Base-by-base conservation (phyloP, 331 rosid genomes). In the Pyrus hybrid region DNA sequence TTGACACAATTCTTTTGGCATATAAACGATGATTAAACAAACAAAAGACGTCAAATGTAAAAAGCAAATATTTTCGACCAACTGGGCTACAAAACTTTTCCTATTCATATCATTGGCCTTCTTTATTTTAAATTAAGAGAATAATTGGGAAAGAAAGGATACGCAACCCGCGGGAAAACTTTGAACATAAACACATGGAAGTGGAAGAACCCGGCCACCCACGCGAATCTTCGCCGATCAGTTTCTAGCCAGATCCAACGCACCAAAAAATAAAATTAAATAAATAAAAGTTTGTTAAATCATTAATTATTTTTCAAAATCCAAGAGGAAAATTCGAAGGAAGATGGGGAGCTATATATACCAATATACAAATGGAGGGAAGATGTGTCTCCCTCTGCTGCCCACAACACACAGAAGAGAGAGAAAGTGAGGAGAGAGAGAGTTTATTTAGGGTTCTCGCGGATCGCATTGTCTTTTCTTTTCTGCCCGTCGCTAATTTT, bases 361-460 rank as follows among this genome's bases (percentile, higher is more conserved):
- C 14, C 37, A 20, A 64, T 54, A 28, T n/a, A 30, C 13, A 51
- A 63, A 69, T 10, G 77, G 73, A 37, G 62, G 81, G 78, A 63
- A 58, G 32, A 29, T 35, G 70, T 30, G 64, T 12, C 64, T 54
- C 22, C 9, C 64, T 13, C 47, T 23, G 51, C 65, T n/a, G 65
- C 16, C 65, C 65, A n/a, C 75, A 71, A 28, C 74, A 28, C 20
- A 7, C 25, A 28, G 13, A 35, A 23, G 26, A 63, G 45, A 23
- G 54, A 76, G 71, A 72, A 57, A 71, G 72, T 76, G 49, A 37
- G 43, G 5, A 54, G 22, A 54, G 21, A 75, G 56, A 75, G 76
- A 45, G 73, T 61, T 78, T 63, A 67, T 77, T 73, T 76, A 78
- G 85, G 85, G 82, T 77, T 86, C 2, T 82, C 84, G 75, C 66